Percentiles rank a stretch among this genome's conserved stretches.
Evolutionary conservation across 2,329 filamentous ascomycete species (phyloP).

Genomic region (Cladosporium sp.): DNA sequence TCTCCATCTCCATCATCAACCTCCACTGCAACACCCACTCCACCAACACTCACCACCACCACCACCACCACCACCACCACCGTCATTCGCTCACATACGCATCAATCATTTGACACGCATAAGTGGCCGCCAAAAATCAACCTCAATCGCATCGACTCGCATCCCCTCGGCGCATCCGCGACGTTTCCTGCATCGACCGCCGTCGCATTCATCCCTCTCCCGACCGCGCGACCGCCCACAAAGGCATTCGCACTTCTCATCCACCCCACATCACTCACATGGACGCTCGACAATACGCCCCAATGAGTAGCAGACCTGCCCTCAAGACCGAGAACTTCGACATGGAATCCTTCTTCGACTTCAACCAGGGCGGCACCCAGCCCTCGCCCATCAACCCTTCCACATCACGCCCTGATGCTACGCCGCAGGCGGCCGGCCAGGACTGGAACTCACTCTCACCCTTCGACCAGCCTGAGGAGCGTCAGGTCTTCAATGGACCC

Average conservation of each 20-base stretch:
- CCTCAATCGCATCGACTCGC: not conserved
- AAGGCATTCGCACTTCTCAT: constrained; percentile 5
- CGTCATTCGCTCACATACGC: not conserved
- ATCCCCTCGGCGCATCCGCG: not conserved
- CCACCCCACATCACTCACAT: not conserved
- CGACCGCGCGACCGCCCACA: constrained; percentile 1
- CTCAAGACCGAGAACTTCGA: constrained; percentile 41
- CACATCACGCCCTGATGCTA: constrained; percentile 30
- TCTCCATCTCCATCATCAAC: constrained; percentile 1
- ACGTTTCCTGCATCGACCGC: not conserved
- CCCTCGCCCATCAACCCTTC: constrained; percentile 32
- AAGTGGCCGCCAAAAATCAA: not conserved
- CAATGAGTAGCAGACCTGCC: constrained; percentile 20
- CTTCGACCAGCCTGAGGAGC: constrained; percentile 38
- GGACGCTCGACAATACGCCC: constrained; percentile 4
- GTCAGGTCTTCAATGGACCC: constrained; percentile 52
- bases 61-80: not conserved
- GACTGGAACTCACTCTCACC: constrained; percentile 29
- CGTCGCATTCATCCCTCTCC: not conserved
- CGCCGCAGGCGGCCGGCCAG: constrained; percentile 11
- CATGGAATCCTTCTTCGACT: constrained; percentile 44
- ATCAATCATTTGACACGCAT: not conserved
- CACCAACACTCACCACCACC: not conserved
- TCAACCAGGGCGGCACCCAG: constrained; percentile 37
- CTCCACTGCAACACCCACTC: constrained; percentile 2